Conservation (phyloP, 495 filamentous ascomycete species). For the Penicillium coffeae region DNA sequence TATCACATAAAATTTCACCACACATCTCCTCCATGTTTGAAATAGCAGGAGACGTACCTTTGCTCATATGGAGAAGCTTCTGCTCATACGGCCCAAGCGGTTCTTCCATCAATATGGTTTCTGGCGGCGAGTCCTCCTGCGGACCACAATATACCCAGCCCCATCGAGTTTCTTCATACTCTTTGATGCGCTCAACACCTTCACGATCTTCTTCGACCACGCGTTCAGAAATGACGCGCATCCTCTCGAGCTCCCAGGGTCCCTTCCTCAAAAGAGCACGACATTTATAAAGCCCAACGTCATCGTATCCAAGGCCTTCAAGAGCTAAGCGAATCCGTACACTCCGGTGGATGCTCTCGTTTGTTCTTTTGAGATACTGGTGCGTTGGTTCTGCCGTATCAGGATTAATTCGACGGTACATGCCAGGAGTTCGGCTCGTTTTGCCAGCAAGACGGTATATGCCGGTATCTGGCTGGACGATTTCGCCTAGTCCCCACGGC, state of each 20-base stretch:
- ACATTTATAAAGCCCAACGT: conserved; percentile 50
- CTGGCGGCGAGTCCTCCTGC: conserved; percentile 29
- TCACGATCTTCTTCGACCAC: conserved; percentile 3
- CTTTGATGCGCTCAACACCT: conserved; percentile 18
- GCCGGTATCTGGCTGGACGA: conserved; percentile 43
- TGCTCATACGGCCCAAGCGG: conserved; percentile 48
- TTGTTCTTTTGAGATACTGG: conserved; percentile 51
- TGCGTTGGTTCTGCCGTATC: conserved; percentile 36
- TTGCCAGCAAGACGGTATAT: conserved; percentile 51
- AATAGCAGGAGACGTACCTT: conserved; percentile 18
- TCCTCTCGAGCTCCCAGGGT: conserved; percentile 28
- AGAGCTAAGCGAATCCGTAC: conserved; percentile 54
- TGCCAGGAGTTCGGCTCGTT: conserved; percentile 52
- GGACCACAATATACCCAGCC: conserved; percentile 50
- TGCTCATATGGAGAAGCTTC: conserved; percentile 38
- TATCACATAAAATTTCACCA: not conserved
- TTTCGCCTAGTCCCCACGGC: conserved; percentile 57
- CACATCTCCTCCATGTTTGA: not conserved
- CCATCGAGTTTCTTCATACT: conserved; percentile 34
- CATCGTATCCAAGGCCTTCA: conserved; percentile 54
- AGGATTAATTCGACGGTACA: conserved; percentile 54
- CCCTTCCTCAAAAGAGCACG: conserved; percentile 39
- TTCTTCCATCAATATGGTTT: conserved; percentile 44
- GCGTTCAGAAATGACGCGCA: conserved; percentile 4
- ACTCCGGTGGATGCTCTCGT: conserved; percentile 62